These are phyloP conservation scores for Trichoderma endophyticum DNA, from an alignment of 2,329 filamentous ascomycete genomes.

Conservation along the genomic window DNA sequence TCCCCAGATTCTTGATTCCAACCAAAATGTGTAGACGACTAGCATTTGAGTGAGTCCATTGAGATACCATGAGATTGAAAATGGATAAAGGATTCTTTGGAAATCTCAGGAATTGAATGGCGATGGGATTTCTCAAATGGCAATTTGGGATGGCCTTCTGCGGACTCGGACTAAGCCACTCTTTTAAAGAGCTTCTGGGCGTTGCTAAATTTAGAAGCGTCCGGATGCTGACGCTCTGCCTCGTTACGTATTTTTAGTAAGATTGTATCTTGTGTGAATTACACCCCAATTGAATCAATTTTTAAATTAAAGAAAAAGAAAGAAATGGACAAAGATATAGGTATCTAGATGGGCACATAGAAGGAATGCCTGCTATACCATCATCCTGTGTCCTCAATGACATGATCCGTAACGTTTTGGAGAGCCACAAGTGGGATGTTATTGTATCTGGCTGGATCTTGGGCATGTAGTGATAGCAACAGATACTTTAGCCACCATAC, in stretches of 20 bases:
- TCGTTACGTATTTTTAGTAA: neutral
- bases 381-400: neutral
- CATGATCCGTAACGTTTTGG: neutral
- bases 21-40: no score
- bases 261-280: neutral
- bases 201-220: neutral
- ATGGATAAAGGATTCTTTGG: neutral
- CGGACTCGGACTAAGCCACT: neutral
- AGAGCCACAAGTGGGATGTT: neutral
- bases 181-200: neutral
- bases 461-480: no score
- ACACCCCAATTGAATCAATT: neutral
- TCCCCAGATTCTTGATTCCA: no score
- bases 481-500: no score
- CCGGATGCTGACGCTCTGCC: neutral
- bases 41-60: neutral
- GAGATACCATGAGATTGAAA: neutral
- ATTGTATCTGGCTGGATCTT: neutral
- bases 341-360: neutral
- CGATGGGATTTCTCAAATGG: neutral
- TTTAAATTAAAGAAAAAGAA: neutral
- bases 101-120: neutral
- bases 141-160: neutral
- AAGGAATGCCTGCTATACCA: neutral
- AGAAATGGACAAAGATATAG: no score